Base-by-base conservation (phyloP, 1,284 basidiomycete species). In the Xanthoconium separans region DNA sequence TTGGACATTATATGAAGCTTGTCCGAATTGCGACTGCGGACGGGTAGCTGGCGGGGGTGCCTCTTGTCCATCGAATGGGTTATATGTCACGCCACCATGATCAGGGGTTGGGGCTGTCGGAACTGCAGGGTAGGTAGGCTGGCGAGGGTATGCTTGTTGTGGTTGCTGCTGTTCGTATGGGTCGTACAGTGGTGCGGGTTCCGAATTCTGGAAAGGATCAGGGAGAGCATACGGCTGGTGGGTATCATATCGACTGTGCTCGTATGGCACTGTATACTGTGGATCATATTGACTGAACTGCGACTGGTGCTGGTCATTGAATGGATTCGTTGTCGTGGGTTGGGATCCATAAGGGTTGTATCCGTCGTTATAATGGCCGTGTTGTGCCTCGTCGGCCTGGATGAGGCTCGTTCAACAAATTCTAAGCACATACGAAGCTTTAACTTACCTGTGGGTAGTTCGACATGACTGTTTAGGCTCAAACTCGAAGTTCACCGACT, bases 301-400 rank as follows among this genome's bases (percentile, higher is more conserved):
- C 33, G 60, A 53, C 37, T 60, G 59, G 40, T 44, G 61, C 15
- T 61, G 68, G 44, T 63, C 66, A 41, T 22, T 22, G 22, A 59
- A 66, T 18, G 68, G 55, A 30, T 53, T 58, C 27, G 66, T 36
- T 48, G 49, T 11, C 12, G 47, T 41, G 10, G 50, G 59, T 31
- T 70, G 66, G 15, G 72, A 58, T 39, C 69, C 61, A 58, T 80
- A 77, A 12, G 76, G 74, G 54, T 66, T 68, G 61, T 80, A 82
- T 3, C 82, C 81, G 55, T 85, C 83, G 60, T 83, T 83, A 63
- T 82, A 83, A 51, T 75, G 76, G 37, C 77, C 66, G 16, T 70
- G 73, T 56, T 83, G 82, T 9, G 74, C 78, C 64, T 85, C 83
- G 63, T 84, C 79, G 5, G 78, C 75, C 79, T 83, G 47, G 45